These are phyloP conservation scores for Lipomyces japonicus DNA, from an alignment of 805 yeast genomes.

Conservation along the genomic window DNA sequence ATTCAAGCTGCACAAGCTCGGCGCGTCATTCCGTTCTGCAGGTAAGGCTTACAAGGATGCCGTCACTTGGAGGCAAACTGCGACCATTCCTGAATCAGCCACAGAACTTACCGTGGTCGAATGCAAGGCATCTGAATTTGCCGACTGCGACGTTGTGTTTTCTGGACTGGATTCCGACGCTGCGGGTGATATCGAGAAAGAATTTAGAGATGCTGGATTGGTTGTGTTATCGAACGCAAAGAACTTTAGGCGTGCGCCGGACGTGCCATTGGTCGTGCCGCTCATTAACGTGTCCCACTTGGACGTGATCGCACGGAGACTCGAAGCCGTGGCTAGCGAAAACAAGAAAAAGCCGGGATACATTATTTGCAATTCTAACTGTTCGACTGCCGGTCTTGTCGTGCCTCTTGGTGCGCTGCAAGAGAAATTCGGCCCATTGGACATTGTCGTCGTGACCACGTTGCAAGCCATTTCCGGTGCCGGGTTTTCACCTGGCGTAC, in stretches of 20 bases:
- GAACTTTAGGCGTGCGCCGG: constrained; percentile 82
- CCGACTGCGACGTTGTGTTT: constrained; percentile 89
- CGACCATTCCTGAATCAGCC: constrained; percentile 66
- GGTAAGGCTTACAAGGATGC: constrained; percentile 85
- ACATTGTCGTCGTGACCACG: constrained; percentile 81
- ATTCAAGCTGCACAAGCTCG: constrained; percentile 76
- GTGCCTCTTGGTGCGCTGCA: constrained; percentile 95
- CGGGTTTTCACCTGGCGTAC: constrained; percentile 96
- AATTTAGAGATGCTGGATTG: constrained; percentile 73
- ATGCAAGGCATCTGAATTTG: constrained; percentile 72
- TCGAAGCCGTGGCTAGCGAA: constrained; percentile 44
- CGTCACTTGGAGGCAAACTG: constrained; percentile 90
- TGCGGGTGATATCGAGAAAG: constrained; percentile 85
- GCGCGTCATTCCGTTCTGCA: constrained; percentile 92
- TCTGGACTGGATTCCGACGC: constrained; percentile 90
- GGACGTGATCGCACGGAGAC: constrained; percentile 59
- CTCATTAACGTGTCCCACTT: constrained; percentile 91
- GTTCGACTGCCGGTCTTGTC: constrained; percentile 97
- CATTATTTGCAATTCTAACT: constrained; percentile 92
- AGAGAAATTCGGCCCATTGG: constrained; percentile 86
- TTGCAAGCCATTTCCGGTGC: constrained; percentile 98
- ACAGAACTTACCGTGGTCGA: constrained; percentile 64
- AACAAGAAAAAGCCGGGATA: constrained; percentile 68
- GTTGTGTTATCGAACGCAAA: constrained; percentile 92
- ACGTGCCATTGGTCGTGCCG: constrained; percentile 92